phyloP scores from a whole-genome alignment of 2,329 filamentous ascomycete species.

The Dactylella cylindrospora region DNA sequence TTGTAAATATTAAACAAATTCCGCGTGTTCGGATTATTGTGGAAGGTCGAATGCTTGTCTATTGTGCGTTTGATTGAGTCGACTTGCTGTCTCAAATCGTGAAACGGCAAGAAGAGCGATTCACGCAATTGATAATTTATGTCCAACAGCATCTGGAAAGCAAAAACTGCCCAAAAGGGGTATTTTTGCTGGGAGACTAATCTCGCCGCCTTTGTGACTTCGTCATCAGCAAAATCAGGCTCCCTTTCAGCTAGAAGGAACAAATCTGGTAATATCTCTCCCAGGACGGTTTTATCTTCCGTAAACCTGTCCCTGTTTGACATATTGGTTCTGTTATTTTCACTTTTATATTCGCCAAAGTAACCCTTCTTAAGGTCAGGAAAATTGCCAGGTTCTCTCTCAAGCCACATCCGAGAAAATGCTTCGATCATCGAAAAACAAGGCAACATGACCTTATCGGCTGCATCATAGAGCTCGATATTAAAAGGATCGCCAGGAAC shows the following conservation, averaged over 20 bases:
- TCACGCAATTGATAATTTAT: slow-evolving; percentile 2
- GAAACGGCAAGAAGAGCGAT: not conserved
- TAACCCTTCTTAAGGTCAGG: not conserved
- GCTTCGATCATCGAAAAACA: not conserved
- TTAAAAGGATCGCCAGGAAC: slow-evolving; percentile 4
- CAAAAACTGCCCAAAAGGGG: slow-evolving; percentile 5
- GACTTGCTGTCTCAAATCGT: not conserved
- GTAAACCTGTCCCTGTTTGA: not conserved
- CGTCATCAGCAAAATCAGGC: not conserved
- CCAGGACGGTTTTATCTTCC: not conserved
- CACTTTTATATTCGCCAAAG: not conserved
- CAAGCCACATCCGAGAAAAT: not conserved
- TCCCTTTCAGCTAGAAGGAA: slow-evolving; percentile 2
- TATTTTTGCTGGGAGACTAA: not conserved
- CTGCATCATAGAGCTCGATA: slow-evolving; percentile 5
- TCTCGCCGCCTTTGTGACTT: slow-evolving; percentile 1
- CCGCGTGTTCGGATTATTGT: not conserved
- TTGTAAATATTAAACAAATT: slow-evolving; percentile 1
- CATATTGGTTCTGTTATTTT: not conserved
- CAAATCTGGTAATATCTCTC: not conserved
- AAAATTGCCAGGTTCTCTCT: not conserved
- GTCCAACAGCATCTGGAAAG: slow-evolving; percentile 3
- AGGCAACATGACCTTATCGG: not conserved
- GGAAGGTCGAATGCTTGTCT: not conserved
- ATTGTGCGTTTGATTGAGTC: not conserved